These are phyloP conservation scores for Marsdenia floribunda DNA, from an alignment of 257 asterid species.

Conservation along the genomic window DNA sequence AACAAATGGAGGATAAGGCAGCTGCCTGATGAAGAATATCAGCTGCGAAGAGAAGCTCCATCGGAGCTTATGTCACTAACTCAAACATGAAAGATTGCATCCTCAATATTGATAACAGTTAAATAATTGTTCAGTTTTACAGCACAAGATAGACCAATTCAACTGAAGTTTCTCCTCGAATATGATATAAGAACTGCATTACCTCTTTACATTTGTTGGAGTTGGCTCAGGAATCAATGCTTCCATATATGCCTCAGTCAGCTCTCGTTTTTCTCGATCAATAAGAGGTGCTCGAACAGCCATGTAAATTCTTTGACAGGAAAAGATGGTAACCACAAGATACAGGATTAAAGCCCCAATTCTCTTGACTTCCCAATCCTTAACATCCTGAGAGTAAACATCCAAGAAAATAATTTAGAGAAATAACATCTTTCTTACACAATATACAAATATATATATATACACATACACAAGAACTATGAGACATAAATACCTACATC, in stretches of 20 bases:
- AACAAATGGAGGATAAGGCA: not conserved
- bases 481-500: not conserved
- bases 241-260: conserved; percentile 93
- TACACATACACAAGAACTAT: not conserved
- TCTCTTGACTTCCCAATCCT: conserved; percentile 80
- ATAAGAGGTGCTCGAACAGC: conserved; percentile 70
- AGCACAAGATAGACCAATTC: not conserved
- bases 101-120: not conserved
- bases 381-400: conserved; percentile 54
- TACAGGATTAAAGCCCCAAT: conserved; percentile 63
- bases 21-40: not conserved
- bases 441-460: not conserved
- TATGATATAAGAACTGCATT: conserved; percentile 22
- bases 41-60: not conserved
- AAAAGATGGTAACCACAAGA: conserved; percentile 39
- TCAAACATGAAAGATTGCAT: not conserved
- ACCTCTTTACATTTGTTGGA: conserved; percentile 72
- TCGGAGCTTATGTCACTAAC: not conserved
- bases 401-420: not conserved
- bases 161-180: not conserved
- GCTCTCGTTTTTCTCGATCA: conserved; percentile 61
- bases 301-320: conserved; percentile 56
- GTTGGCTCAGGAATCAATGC: conserved; percentile 94
- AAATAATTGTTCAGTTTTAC: not conserved
- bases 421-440: not conserved